phyloP scores from a whole-genome alignment of 768 basidiomycete species.

The Panaeolus cyanescens region DNA sequence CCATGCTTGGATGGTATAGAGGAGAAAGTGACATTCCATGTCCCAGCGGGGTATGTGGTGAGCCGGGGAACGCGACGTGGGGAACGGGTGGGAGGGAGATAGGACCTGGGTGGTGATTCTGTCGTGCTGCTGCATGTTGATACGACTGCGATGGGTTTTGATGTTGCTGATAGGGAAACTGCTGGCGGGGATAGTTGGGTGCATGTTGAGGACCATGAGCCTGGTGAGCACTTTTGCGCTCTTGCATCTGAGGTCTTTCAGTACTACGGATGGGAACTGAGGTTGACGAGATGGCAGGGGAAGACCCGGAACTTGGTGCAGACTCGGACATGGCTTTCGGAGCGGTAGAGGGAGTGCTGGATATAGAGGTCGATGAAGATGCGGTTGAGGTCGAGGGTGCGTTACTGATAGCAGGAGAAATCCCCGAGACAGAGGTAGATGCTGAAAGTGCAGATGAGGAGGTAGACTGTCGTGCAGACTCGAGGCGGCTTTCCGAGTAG shows the following conservation, averaged over 20 bases:
- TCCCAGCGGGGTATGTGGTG: conserved; percentile 31
- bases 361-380: conserved; percentile 10
- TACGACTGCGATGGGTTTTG: conserved; percentile 4
- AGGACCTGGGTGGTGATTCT: conserved; percentile 14
- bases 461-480: conserved; percentile 38
- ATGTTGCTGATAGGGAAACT: neutral
- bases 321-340: conserved; percentile 3
- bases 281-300: neutral
- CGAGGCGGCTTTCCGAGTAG: neutral
- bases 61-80: conserved; percentile 7
- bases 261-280: neutral
- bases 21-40: conserved; percentile 30
- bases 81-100: conserved; percentile 10
- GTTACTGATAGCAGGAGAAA: neutral
- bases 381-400: neutral
- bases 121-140: conserved; percentile 5
- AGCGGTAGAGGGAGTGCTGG: conserved; percentile 7
- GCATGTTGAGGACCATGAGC: neutral
- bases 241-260: neutral
- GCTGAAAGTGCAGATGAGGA: conserved; percentile 42
- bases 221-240: neutral
- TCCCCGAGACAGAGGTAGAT: conserved; percentile 5
- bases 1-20: conserved; percentile 37
- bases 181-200: neutral
- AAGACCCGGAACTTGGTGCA: conserved; percentile 2